A percentile compares a stretch with the other conserved stretches of the same genome.
Evolutionary conservation across 2,329 filamentous ascomycete genomes (phyloP).

Genomic region (Pyricularia sp.): DNA sequence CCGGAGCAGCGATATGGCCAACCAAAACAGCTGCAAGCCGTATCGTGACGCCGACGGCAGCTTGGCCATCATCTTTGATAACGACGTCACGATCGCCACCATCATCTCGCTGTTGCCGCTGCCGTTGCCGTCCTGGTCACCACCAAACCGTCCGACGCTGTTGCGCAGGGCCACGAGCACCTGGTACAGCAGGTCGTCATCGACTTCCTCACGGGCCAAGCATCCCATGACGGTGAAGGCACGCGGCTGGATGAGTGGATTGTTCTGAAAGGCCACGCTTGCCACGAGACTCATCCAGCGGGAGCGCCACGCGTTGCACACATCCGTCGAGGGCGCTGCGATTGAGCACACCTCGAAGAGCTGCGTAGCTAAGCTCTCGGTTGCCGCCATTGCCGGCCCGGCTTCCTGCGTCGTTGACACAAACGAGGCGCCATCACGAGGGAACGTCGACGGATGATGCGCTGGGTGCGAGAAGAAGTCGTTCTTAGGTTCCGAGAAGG

Average conservation of each 20-base stretch:
- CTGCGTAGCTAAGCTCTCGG: conserved; percentile 51
- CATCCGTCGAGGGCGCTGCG: conserved; percentile 54
- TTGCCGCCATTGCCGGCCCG: conserved; percentile 40
- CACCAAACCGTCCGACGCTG: conserved; percentile 54
- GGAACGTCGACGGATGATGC: neutral
- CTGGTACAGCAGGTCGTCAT: conserved; percentile 63
- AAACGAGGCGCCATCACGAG: conserved; percentile 41
- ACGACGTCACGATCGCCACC: conserved; percentile 54
- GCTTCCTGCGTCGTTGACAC: conserved; percentile 45
- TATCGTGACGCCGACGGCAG: conserved; percentile 58
- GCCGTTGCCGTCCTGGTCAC: conserved; percentile 29
- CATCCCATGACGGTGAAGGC: conserved; percentile 66
- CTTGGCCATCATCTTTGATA: conserved; percentile 65
- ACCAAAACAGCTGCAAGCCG: conserved; percentile 60
- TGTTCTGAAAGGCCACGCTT: conserved; percentile 65
- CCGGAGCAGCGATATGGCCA: conserved; percentile 56
- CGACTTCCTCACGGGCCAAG: conserved; percentile 60
- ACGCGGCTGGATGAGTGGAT: conserved; percentile 59
- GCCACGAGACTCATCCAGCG: conserved; percentile 67
- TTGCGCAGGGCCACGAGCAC: conserved; percentile 59
- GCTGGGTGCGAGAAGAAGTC: conserved; percentile 44
- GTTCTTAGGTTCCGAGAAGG: conserved; percentile 48
- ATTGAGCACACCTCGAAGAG: conserved; percentile 55
- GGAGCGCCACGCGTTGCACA: conserved; percentile 60
- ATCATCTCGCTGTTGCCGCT: conserved; percentile 55